Base-by-base conservation (phyloP, 2,329 filamentous ascomycete species). In the Sporothrix globosa region DNA sequence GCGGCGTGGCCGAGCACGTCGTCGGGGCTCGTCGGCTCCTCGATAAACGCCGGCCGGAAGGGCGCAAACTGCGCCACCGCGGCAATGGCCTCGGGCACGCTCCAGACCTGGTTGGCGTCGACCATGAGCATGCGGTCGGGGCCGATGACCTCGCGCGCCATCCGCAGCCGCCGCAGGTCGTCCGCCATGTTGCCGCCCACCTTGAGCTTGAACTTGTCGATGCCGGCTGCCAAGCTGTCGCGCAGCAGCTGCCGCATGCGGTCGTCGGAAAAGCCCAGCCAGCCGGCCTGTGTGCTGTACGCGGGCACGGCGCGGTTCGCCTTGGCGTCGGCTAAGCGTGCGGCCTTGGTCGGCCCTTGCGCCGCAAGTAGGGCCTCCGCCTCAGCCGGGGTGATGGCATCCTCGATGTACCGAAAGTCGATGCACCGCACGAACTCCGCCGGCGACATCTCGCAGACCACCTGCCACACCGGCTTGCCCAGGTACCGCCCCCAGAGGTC, bases 331-430 rank as follows among this genome's bases (percentile, higher is more conserved):
- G 87, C 81, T 27, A 97, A 82, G 68, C 94, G 86, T 76, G 87
- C 90, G 1, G 79, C 75, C 80, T 92, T 88, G 21, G 86, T 82
- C 76, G 94, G 93, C 87, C 86, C 75, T 85, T 86, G 60, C 0
- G 94, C 27, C 27, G 3, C 27, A 3, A 97, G 83, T 77, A 97
- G 83, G 30, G 83, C 84, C 52, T 97, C 78, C 0, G 93, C 93
- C 80, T 97, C 93, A 53, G 92, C 90, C 0, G 92, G 92, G 0
- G 93, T 97, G 74, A 97, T 85, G n/a, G 92, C 93, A 81, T 97
- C 93, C 27, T 92, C 96, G 80, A 97, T 96, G 82, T 97, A 97
- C 65, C 93, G 87, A 83, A 97, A 97, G 82, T 97, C 94, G 78
- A 97, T 94, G 82, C 93, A 95, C 71, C 85, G 82, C 67, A 97